Evolutionary conservation across 2,329 filamentous ascomycete genomes (phyloP).

Genomic region (Aureobasidium musti): DNA sequence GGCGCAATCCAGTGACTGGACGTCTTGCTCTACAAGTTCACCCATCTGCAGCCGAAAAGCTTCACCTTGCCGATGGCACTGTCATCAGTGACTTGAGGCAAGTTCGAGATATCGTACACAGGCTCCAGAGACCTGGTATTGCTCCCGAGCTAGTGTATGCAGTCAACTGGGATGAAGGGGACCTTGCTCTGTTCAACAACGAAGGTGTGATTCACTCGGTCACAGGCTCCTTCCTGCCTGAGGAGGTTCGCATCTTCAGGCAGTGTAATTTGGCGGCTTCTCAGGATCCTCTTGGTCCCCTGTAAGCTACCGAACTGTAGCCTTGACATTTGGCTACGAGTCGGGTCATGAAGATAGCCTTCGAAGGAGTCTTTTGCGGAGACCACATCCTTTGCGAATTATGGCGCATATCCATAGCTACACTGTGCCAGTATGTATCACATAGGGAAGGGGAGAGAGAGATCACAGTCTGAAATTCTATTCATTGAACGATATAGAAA

Average conservation of each 20-base stretch:
- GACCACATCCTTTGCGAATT: too few relatives aligned
- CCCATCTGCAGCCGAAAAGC: constrained; percentile 67
- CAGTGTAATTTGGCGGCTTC: constrained; percentile 79
- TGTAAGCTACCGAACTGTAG: too few relatives aligned
- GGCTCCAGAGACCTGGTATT: constrained; percentile 71
- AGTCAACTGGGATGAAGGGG: constrained; percentile 76
- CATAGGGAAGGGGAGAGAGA: too few relatives aligned
- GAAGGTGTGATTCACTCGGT: constrained; percentile 73
- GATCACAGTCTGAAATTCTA: neutral
- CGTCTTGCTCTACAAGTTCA: constrained; percentile 72
- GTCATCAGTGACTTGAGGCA: constrained; percentile 67
- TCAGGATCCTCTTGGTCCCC: constrained; percentile 58
- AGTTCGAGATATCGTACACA: constrained; percentile 70
- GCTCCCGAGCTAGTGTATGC: constrained; percentile 68
- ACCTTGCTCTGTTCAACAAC: constrained; percentile 78
- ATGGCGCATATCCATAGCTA: too few relatives aligned
- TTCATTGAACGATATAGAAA: neutral
- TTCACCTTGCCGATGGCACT: constrained; percentile 66
- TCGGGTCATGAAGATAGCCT: too few relatives aligned
- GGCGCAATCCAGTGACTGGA: constrained; percentile 72
- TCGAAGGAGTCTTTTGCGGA: too few relatives aligned
- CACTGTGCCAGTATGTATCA: too few relatives aligned
- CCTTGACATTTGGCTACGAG: too few relatives aligned
- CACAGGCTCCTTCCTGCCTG: constrained; percentile 69
- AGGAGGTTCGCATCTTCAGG: constrained; percentile 73